A percentile compares a stretch with the other conserved stretches of the same genome.
phyloP scores from a whole-genome alignment of 2,329 filamentous ascomycete genomes.

The Fusarium nisikadoi region DNA sequence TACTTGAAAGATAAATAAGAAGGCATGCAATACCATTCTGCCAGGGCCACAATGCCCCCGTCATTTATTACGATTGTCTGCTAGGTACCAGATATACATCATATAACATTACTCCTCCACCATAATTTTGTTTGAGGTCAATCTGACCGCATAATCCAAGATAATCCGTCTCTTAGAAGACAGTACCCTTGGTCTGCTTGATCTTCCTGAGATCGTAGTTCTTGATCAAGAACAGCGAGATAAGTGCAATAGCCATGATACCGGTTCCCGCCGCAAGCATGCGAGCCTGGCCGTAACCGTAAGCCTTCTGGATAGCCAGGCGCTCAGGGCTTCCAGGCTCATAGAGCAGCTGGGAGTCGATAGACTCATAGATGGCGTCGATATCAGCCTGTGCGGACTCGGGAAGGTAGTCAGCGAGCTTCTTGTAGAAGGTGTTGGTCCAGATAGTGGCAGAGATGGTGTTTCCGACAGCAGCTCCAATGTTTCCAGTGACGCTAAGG shows the following conservation, averaged over 20 bases:
- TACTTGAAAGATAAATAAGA: background rate
- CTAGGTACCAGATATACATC: background rate
- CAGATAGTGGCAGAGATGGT: conserved; percentile 48
- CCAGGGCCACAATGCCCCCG: background rate
- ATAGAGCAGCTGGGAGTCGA: conserved; percentile 63
- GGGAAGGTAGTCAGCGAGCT: conserved; percentile 64
- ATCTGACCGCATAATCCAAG: background rate
- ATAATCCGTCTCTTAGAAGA: conserved; percentile 53
- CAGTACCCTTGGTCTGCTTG: conserved; percentile 61
- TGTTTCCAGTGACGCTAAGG: conserved; percentile 41
- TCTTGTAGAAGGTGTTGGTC: conserved; percentile 49
- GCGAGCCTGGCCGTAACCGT: conserved; percentile 62
- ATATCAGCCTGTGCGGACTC: conserved; percentile 49
- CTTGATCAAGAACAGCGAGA: conserved; percentile 58
- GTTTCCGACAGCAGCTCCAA: conserved; percentile 45
- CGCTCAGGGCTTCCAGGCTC: conserved; percentile 56
- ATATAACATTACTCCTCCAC: conserved; percentile 9
- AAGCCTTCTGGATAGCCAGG: conserved; percentile 67
- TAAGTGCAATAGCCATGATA: conserved; percentile 47
- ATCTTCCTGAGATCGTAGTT: conserved; percentile 62
- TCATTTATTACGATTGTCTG: conserved; percentile 8
- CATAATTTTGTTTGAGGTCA: conserved; percentile 4
- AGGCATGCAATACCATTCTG: background rate
- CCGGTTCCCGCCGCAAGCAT: conserved; percentile 56
- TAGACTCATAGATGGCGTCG: conserved; percentile 62